Evolutionary conservation across 257 asterid genomes (phyloP).

Genomic region (Salvia rosmarinus): DNA sequence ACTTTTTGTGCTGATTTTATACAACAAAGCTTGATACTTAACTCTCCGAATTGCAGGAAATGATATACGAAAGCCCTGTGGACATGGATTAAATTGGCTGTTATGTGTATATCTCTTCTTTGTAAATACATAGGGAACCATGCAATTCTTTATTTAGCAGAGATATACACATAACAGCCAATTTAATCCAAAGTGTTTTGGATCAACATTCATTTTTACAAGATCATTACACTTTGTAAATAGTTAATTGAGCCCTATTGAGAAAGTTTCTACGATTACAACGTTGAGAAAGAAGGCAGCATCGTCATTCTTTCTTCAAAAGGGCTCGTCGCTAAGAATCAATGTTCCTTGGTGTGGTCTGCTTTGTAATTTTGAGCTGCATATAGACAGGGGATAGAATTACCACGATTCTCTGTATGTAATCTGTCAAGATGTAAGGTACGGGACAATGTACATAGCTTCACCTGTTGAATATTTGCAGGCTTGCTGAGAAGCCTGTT

Average conservation of each 20-base stretch:
- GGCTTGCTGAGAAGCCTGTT: background rate
- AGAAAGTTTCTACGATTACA: background rate
- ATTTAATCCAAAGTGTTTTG: conserved; percentile 5
- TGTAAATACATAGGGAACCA: conserved; percentile 19
- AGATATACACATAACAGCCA: too few relatives aligned
- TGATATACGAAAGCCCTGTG: conserved; percentile 60
- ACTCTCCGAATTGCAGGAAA: conserved; percentile 53
- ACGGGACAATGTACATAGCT: conserved; percentile 17
- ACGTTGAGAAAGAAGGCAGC: conserved; percentile 1
- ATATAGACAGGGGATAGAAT: background rate
- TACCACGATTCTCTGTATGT: conserved; percentile 9
- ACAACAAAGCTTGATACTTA: conserved; percentile 10
- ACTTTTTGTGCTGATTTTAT: background rate
- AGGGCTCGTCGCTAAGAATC: conserved; percentile 12
- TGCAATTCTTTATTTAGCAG: conserved; percentile 29
- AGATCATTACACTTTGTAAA: conserved; percentile 23
- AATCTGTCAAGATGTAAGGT: conserved; percentile 15
- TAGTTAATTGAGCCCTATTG: conserved; percentile 25
- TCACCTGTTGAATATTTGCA: background rate
- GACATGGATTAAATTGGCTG: conserved; percentile 17
- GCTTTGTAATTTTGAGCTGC: conserved; percentile 32
- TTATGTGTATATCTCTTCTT: conserved; percentile 20
- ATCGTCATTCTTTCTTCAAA: background rate
- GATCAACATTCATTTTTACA: conserved; percentile 31
- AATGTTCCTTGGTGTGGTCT: background rate